A percentile compares a stretch with the other conserved stretches of the same genome.
phyloP scores from a whole-genome alignment of 2,329 filamentous ascomycete species.

The Ceratocystis albifundus region DNA sequence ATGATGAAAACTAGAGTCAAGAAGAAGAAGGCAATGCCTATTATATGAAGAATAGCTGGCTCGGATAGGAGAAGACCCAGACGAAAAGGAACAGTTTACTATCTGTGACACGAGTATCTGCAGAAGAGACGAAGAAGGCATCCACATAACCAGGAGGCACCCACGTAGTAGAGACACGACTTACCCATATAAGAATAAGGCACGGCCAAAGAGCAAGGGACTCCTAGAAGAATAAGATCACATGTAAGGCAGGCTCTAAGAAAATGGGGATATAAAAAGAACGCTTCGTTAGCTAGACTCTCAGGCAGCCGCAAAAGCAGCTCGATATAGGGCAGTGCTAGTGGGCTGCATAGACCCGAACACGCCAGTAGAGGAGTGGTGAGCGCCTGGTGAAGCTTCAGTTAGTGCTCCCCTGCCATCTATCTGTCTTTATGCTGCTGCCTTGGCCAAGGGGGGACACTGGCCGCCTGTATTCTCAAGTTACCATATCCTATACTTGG shows the following conservation, averaged over 20 bases:
- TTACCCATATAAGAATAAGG: background rate
- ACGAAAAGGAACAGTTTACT: background rate
- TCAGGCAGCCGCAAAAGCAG: background rate
- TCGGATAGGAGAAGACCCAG: background rate
- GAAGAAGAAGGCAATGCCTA: background rate
- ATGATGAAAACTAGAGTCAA: background rate
- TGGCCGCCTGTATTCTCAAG: background rate
- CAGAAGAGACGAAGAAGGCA: background rate
- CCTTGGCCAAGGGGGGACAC: background rate
- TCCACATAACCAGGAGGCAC: background rate
- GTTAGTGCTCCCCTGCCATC: background rate
- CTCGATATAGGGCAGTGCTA: background rate
- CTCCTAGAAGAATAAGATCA: background rate
- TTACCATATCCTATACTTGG: background rate
- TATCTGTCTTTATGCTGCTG: background rate
- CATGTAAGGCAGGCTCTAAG: background rate
- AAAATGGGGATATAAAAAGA: background rate
- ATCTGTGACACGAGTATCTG: background rate
- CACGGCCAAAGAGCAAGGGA: background rate
- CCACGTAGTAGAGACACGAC: background rate
- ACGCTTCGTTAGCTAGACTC: background rate
- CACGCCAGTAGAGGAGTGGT: background rate
- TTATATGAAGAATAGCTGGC: conserved; percentile 7
- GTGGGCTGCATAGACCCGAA: background rate
- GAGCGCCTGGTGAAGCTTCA: background rate